phyloP scores from a whole-genome alignment of 169 alveolate genomes.

The Plasmodium ovale region DNA sequence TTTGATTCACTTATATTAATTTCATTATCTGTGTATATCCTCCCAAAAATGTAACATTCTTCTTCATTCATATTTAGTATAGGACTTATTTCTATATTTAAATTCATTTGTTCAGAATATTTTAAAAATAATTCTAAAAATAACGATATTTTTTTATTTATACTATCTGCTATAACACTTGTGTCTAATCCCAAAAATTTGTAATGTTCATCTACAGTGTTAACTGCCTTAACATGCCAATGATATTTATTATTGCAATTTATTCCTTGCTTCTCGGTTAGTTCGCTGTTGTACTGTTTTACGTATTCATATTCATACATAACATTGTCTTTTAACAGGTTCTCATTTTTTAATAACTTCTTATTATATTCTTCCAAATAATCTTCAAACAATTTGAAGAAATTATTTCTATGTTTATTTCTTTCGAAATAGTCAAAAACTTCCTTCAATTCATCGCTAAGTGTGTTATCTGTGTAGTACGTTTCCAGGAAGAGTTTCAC shows the following conservation, averaged over 20 bases:
- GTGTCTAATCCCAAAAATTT: conserved; percentile 72
- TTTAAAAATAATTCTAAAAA: conserved; percentile 54
- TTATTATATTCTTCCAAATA: conserved; percentile 65
- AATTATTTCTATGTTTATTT: conserved; percentile 60
- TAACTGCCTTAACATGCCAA: conserved; percentile 25
- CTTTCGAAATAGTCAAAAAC: conserved; percentile 61
- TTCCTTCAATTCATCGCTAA: conserved; percentile 45
- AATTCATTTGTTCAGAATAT: conserved; percentile 60
- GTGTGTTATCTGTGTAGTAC: conserved; percentile 69
- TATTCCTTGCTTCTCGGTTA: conserved; percentile 44
- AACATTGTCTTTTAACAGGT: conserved; percentile 35
- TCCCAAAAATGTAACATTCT: conserved; percentile 59
- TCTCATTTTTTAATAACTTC: conserved; percentile 40
- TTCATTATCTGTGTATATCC: conserved; percentile 72
- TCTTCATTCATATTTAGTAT: conserved; percentile 71
- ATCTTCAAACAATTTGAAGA: conserved; percentile 72
- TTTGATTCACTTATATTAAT: conserved; percentile 74
- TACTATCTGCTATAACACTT: conserved; percentile 42
- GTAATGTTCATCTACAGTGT: conserved; percentile 55
- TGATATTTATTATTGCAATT: conserved; percentile 70
- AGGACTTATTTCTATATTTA: conserved; percentile 67
- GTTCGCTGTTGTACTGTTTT: conserved; percentile 45
- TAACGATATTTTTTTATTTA: conserved; percentile 62
- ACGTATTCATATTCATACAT: conserved; percentile 65
- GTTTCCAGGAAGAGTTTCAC: conserved; percentile 68